These are phyloP conservation scores for Massospora cicadina DNA, from an alignment of 371 early-diverging fungal genomes.

Conservation along the genomic window DNA sequence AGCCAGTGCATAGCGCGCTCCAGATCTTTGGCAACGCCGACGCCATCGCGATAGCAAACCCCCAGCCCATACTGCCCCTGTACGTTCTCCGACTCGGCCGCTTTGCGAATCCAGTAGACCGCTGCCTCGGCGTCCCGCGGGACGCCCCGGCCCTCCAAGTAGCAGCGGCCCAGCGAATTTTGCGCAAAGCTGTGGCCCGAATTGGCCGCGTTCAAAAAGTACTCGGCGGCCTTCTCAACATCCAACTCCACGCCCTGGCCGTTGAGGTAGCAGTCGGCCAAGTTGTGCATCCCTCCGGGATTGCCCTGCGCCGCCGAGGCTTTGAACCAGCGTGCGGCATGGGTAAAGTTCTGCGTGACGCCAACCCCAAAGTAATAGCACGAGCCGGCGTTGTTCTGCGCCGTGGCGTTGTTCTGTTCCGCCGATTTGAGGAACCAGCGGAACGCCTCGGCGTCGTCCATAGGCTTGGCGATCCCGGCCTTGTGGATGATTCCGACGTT, in stretches of 20 bases:
- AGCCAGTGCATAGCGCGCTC: constrained; percentile 44
- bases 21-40: constrained; percentile 43
- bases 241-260: constrained; percentile 52
- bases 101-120: constrained; percentile 11
- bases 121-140: constrained; percentile 23
- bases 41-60: constrained; percentile 62
- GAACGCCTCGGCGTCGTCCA: constrained; percentile 41
- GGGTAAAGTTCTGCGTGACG: constrained; percentile 33
- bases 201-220: constrained; percentile 45
- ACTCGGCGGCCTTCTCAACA: constrained; percentile 38
- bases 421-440: constrained; percentile 48
- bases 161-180: constrained; percentile 62
- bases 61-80: constrained; percentile 53
- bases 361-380: constrained; percentile 80
- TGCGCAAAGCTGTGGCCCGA: constrained; percentile 48
- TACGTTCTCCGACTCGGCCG: constrained; percentile 30
- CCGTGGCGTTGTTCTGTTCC: constrained; percentile 53
- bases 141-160: constrained; percentile 53
- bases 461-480: constrained; percentile 45
- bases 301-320: constrained; percentile 60
- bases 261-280: constrained; percentile 73
- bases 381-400: constrained; percentile 73
- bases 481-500: constrained; percentile 61
- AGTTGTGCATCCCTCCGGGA: constrained; percentile 72
- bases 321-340: constrained; percentile 67